Percentiles rank a stretch among this genome's conserved stretches.
Conservation (phyloP, 306 rosid species). For the Trifolium fragiferum region DNA sequence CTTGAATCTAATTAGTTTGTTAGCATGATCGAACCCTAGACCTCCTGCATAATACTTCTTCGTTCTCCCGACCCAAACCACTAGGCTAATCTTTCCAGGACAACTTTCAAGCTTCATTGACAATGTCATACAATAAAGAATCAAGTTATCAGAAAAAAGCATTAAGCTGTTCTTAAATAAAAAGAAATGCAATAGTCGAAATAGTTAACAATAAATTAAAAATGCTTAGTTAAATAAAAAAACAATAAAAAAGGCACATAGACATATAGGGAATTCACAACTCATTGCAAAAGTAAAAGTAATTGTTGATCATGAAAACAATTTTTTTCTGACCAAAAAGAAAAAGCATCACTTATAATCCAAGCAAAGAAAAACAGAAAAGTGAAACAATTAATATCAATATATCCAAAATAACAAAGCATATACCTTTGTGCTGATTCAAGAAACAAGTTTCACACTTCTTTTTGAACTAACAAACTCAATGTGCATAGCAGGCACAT, state of each 20-base stretch:
- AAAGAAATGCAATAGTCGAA: constrained; percentile 23
- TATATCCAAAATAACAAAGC: constrained; percentile 53
- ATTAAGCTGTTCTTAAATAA: constrained; percentile 39
- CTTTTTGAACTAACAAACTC: constrained; percentile 54
- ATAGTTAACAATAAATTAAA: constrained; percentile 25
- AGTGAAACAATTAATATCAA: constrained; percentile 49
- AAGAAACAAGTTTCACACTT: constrained; percentile 59
- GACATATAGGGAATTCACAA: constrained; percentile 39
- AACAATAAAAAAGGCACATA: constrained; percentile 31
- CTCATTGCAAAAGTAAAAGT: constrained; percentile 48
- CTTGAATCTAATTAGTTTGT: neutral
- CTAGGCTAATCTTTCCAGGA: neutral
- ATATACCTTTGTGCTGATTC: constrained; percentile 74
- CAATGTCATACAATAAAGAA: constrained; percentile 36
- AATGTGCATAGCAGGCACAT: constrained; percentile 61
- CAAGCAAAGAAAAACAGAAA: constrained; percentile 74
- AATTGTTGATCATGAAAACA: constrained; percentile 41
- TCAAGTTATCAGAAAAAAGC: constrained; percentile 14
- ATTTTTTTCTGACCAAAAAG: constrained; percentile 39
- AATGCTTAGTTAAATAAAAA: neutral
- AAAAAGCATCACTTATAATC: constrained; percentile 82
- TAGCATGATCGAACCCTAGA: neutral
- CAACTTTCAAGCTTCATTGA: neutral
- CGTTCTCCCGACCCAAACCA: neutral
- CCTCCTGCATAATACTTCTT: neutral